A percentile compares a stretch with the other conserved stretches of the same genome.
Evolutionary conservation across 345 rosid genomes (phyloP).

Genomic region (sweet orange (Citrus sinensis)): DVS_A1.0 CM039167.1:6080001-6080500

Average conservation of each 20-base stretch:
- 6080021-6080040: too few relatives aligned
- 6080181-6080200: too few relatives aligned
- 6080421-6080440: slow-evolving; percentile 11
- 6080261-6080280: neutral
- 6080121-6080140: too few relatives aligned
- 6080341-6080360: slow-evolving; percentile 3
- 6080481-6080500: neutral
- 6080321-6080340: neutral
- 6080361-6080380: slow-evolving; percentile 16
- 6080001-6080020: fast-evolving
- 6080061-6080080: too few relatives aligned
- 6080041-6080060: too few relatives aligned
- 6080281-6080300: neutral
- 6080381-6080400: too few relatives aligned
- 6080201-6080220: too few relatives aligned
- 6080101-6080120: too few relatives aligned
- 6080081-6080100: too few relatives aligned
- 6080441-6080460: neutral
- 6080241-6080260: neutral
- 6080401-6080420: slow-evolving; percentile 17
- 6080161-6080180: too few relatives aligned
- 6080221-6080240: too few relatives aligned
- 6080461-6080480: neutral
- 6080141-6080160: too few relatives aligned
- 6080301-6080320: neutral